Base-by-base conservation (phyloP, 1,284 basidiomycete genomes). In the Cutaneotrichosporon sp. region DNA sequence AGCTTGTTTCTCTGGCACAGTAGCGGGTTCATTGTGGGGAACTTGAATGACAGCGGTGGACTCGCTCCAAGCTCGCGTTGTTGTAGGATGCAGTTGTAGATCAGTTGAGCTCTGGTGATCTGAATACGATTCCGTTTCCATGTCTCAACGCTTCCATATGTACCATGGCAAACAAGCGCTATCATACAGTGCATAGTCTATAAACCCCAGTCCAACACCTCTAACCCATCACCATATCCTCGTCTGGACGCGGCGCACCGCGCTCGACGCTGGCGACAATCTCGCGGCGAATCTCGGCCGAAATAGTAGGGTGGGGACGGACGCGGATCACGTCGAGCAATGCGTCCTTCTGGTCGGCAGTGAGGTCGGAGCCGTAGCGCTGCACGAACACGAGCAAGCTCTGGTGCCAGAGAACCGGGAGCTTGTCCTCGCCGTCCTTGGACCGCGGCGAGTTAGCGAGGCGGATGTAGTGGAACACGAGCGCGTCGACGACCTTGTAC, bases 391-490 rank as follows among this genome's bases (percentile, higher is more conserved):
- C 92, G 8, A 99, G 85, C 65, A 99, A 84, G 77, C 91, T 92
- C 82, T 99, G 97, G 78, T 99, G 94, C 97, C 97, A 99, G 14
- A 99, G 84, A 13, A 99, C 97, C 8, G 97, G 97, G 63, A 97
- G 84, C 77, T 89, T 88, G 64, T 82, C 77, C 26, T 80, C 78
- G 16, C 82, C 82, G 21, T 78, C 76, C 67, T 89, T 88, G 2
- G 86, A 82, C 77, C 90, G 90, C 78, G 91, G 90, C n/a, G 89
- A 89, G 78, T 94, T 93, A 7, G 91, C 91, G 62, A 98, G 88
- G 42, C 93, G 89, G 73, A 99, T 91, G 78, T 95, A 99, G 82
- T 99, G 97, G 84, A 97, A 97, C 16, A 99, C 94, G 62, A 99
- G 86, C 4, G 92, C 90, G 75, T 99, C 97, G 63, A 99, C 88